Percentiles rank a stretch among this genome's conserved stretches.
Conservation (phyloP, 148 eudicot genomes). For the Chenopodium formosanum region DNA sequence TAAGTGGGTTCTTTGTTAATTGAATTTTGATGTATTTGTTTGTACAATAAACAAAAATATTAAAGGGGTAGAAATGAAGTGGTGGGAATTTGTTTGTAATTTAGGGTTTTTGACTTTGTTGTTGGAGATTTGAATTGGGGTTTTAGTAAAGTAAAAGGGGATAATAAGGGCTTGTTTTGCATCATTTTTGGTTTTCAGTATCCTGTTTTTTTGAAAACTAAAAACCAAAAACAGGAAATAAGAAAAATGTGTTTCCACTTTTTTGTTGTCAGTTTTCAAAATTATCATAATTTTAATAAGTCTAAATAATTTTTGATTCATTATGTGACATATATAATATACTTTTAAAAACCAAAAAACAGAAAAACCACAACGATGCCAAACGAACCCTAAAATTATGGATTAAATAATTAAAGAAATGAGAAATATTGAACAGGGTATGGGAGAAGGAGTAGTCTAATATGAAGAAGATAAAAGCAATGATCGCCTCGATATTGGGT, state of each 20-base stretch:
- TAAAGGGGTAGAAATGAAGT: slow-evolving; percentile 2
- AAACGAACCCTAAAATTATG: too few species aligned
- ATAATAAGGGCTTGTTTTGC: too few species aligned
- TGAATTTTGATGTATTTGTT: slow-evolving; percentile 3
- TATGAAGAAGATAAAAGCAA: slow-evolving; percentile 72
- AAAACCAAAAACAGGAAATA: too few species aligned
- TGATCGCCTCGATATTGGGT: slow-evolving; percentile 75
- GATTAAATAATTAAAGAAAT: slow-evolving; percentile 8
- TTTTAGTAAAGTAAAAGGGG: background rate
- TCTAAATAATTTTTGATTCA: too few species aligned
- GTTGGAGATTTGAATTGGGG: slow-evolving; percentile 11
- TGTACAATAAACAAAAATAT: background rate
- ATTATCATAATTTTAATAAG: too few species aligned
- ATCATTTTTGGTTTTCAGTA: too few species aligned
- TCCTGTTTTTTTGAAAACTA: too few species aligned
- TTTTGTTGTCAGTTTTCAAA: too few species aligned
- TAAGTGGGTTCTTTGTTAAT: slow-evolving; percentile 21
- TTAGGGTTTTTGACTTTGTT: slow-evolving; percentile 21
- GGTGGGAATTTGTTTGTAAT: slow-evolving; percentile 17
- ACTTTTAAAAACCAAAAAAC: too few species aligned
- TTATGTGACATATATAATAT: too few species aligned
- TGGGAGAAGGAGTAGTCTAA: slow-evolving; percentile 45
- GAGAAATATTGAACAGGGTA: slow-evolving; percentile 40
- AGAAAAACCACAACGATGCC: too few species aligned
- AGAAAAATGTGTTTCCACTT: too few species aligned